Evolutionary conservation across 2,329 filamentous ascomycete species (phyloP), one percentile per base, ranked within the genome.

Genomic region (Peltaster fructicola): DNA sequence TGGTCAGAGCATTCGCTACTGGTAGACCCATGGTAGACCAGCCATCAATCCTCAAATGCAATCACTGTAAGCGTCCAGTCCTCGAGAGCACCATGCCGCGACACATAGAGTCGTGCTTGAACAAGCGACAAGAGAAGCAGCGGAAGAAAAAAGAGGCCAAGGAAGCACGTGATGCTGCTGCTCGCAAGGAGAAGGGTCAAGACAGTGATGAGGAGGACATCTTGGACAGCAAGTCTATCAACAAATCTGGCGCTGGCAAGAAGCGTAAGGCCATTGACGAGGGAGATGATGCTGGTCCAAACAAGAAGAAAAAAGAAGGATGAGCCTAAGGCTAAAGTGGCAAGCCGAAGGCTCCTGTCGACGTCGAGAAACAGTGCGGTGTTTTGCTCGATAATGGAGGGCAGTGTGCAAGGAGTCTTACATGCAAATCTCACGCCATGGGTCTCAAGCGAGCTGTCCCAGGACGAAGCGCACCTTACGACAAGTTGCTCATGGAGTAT

Each of bases 341-440:
- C 0, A 88, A 88, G 40, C 73, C 77, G 0, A 91, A 88, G 59
- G 81, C 80, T 1, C 82, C 82, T 3, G 82, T 92, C 21, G 82
- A 92, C 49, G 82, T 92, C 12, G 82, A 92, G 55, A 71, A 78
- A 40, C 82, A 92, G 52, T 92, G 82, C 44, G 82, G 82, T 61
- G 82, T 92, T 16, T 64, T 75, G 23, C 59, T 91, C 26, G 68
- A 78, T 0, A 85, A 88, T 43, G 81, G 82, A 3, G 76, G 79
- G 33, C 77, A 79, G 23, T 92, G 82, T 46, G 82, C 82, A 13
- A 63, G 82, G 26, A 88, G 78, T 3, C 54, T 92, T 27, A 92
- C 82, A 0, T 92, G 82, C 57, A 91, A 92, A 52, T 81, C 73
- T 32, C 82, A 92, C 38, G 74, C 68, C 14, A 91, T 92, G 82